Evolutionary conservation across 2,329 filamentous ascomycete species (phyloP).

Genomic region (Paraphoma chrysanthemicola): DNA sequence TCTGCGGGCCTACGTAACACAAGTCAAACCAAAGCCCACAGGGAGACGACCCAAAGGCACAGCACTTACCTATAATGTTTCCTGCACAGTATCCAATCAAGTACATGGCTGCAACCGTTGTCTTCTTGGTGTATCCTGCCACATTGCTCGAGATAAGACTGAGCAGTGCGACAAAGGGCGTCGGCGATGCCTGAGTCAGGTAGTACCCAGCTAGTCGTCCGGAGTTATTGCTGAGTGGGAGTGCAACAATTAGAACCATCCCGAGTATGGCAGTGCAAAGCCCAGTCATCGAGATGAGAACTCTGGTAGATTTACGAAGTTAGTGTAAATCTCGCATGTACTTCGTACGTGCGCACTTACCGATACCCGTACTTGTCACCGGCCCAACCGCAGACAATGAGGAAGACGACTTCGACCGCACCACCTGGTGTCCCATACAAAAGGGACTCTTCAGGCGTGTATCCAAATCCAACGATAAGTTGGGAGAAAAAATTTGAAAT

Average conservation of each 20-base stretch:
- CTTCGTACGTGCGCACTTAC: too few relatives aligned
- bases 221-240: slow-evolving; percentile 64
- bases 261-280: slow-evolving; percentile 64
- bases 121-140: slow-evolving; percentile 66
- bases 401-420: slow-evolving; percentile 67
- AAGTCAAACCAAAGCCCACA: slow-evolving; percentile 42
- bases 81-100: slow-evolving; percentile 52
- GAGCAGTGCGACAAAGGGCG: slow-evolving; percentile 69
- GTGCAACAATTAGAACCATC: slow-evolving; percentile 68
- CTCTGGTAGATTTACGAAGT: slow-evolving; percentile 32
- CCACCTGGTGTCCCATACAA: slow-evolving; percentile 71
- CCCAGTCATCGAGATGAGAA: slow-evolving; percentile 63
- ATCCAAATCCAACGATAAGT: slow-evolving; percentile 69
- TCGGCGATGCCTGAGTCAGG: slow-evolving; percentile 66
- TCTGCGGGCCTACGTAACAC: slow-evolving; percentile 50
- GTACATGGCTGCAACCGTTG: slow-evolving; percentile 62
- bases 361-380: slow-evolving; percentile 63
- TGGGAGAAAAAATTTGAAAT: slow-evolving; percentile 68
- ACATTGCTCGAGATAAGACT: slow-evolving; percentile 70
- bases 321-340: too few relatives aligned
- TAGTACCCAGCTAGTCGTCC: slow-evolving; percentile 71
- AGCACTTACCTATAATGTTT: slow-evolving; percentile 43
- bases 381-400: slow-evolving; percentile 63
- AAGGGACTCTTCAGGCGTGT: slow-evolving; percentile 66
- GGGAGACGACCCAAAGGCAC: neutral